A percentile compares a stretch with the other conserved stretches of the same genome.
These are phyloP conservation scores for Cryphonectria japonica DNA, from an alignment of 2,329 filamentous ascomycete genomes.

Conservation along the genomic window DNA sequence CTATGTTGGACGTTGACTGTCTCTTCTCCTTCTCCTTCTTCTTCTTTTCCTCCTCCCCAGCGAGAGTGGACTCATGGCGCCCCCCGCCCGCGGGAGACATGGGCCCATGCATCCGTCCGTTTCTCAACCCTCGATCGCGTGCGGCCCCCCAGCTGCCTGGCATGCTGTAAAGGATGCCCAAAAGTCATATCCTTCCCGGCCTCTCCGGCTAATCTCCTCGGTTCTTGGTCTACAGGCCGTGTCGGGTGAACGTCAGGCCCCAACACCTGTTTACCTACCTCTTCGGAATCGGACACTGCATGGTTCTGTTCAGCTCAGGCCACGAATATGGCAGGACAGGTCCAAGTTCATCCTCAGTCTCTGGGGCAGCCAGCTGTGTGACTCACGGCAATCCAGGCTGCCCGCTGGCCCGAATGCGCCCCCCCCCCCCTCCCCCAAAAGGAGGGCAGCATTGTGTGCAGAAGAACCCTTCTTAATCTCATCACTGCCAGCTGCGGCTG, in stretches of 20 bases:
- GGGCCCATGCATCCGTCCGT: slow-evolving; percentile 2
- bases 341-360: background rate
- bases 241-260: background rate
- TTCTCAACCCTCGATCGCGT: background rate
- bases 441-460: background rate
- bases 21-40: background rate
- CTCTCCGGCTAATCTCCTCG: slow-evolving; percentile 5
- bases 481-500: background rate
- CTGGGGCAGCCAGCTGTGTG: background rate
- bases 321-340: background rate
- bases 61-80: background rate
- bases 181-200: background rate
- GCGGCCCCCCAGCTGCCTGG: background rate
- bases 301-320: background rate
- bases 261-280: background rate
- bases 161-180: background rate
- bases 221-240: slow-evolving; percentile 1
- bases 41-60: background rate
- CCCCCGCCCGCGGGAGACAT: background rate
- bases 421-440: background rate
- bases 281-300: background rate
- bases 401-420: background rate
- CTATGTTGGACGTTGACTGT: background rate
- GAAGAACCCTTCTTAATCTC: background rate
- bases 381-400: background rate